Base-by-base conservation (phyloP, 768 basidiomycete species). In the Suillus lakei region DNA sequence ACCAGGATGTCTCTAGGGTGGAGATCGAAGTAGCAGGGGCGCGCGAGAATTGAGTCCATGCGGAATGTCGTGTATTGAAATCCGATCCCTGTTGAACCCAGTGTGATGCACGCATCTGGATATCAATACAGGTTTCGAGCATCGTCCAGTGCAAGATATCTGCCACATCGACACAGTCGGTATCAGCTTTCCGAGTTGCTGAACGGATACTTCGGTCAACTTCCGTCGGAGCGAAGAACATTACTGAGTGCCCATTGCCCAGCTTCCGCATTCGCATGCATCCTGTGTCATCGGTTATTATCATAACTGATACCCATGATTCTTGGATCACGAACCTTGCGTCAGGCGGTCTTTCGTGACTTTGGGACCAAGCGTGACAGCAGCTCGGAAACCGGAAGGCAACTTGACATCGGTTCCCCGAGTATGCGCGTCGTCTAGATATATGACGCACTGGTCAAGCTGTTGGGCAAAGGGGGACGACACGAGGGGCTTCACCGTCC, bases 211-310 rank as follows among this genome's bases (percentile, higher is more conserved):
- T 60, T 12, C 67, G 67, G 62, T 82, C 78, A 6, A 84, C 74
- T 53, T 84, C 83, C 0, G 71, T 68, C 8, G 84, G 79, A 13
- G 81, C 84, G 55, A 83, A 82, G 68, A 85, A 84, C 62, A 81
- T 71, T 26, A 85, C 69, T 2, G 84, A 81, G 60, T 86, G 84
- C 0, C 80, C 81, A 12, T 73, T 69, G 21, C 85, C 85, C 0
- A 86, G 75, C 67, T 79, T 77, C 3, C 85, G 77, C 84, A 86
- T 84, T 18, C 84, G 76, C 84, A 86, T 86, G 62, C 84, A 86
- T 3, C 84, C 84, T 85, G 34, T n/a, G 3, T 16, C 8, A 16
- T 18, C 16, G 50, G 7, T 28, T 8, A 50, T 28, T 28, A 6
- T 50, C 26, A 28, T 15, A 50, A 3, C 13, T 15, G 26, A 28